phyloP scores from a whole-genome alignment of 495 filamentous ascomycete species.

The Articulospora tetracladia region DNA sequence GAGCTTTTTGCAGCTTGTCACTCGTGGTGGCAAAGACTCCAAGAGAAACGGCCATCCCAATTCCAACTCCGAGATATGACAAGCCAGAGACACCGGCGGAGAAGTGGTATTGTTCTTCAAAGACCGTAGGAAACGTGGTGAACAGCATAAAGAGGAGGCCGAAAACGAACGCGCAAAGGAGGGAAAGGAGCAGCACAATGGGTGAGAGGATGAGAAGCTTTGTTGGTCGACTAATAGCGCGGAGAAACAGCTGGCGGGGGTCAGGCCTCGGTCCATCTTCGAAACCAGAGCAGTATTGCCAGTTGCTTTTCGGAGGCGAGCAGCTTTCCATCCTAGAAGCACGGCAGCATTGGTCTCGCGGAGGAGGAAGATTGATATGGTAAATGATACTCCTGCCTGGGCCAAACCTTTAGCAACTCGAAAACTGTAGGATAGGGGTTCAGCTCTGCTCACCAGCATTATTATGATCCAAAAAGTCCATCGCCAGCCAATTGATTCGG shows the following conservation, averaged over 20 bases:
- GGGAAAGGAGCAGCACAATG: conserved; percentile 53
- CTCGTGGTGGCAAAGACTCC: conserved; percentile 1
- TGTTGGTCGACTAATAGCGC: conserved; percentile 51
- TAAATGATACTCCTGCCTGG: conserved; percentile 9
- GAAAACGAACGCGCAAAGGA: conserved; percentile 59
- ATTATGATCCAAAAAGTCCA: conserved; percentile 60
- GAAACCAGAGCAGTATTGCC: conserved; percentile 58
- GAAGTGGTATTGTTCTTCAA: conserved; percentile 56
- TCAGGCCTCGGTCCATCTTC: conserved; percentile 44
- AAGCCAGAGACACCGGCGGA: conserved; percentile 60
- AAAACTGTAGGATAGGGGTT: conserved; percentile 14
- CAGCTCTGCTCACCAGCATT: conserved; percentile 28
- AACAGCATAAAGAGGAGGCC: conserved; percentile 68
- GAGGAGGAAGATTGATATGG: conserved; percentile 59
- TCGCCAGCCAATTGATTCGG: conserved; percentile 57
- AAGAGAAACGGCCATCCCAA: conserved; percentile 50
- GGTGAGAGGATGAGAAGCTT: conserved; percentile 56
- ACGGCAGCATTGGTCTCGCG: conserved; percentile 82
- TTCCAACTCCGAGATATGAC: conserved; percentile 60
- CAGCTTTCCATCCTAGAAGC: conserved; percentile 69
- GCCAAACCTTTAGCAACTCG: not conserved
- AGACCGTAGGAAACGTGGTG: conserved; percentile 62
- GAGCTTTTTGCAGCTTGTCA: conserved; percentile 17
- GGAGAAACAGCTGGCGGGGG: conserved; percentile 41
- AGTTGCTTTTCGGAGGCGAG: conserved; percentile 64